Conservation (phyloP, 202 grass and related monocot species). For the Carex arenaria region DNA sequence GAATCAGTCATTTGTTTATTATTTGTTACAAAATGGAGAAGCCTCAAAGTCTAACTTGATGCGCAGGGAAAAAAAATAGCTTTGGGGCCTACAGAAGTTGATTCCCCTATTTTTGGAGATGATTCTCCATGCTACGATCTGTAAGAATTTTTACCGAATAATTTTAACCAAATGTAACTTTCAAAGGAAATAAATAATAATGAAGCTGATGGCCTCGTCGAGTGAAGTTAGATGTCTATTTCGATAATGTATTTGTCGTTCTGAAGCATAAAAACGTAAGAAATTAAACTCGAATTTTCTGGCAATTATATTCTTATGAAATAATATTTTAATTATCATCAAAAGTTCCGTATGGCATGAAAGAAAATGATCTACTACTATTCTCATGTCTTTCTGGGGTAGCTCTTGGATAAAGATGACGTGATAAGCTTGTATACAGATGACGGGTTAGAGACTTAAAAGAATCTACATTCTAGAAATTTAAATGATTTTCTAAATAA, state of each 20-base stretch:
- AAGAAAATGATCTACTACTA: not conserved
- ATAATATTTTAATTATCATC: not conserved
- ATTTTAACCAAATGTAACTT: not conserved
- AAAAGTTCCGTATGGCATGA: not conserved
- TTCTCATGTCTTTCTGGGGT: not conserved
- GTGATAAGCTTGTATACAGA: not conserved
- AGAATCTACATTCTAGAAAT: no score
- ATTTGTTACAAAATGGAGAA: not conserved
- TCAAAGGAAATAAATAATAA: not conserved
- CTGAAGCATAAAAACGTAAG: not conserved
- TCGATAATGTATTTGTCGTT: not conserved
- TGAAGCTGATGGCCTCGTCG: not conserved
- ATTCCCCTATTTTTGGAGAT: not conserved
- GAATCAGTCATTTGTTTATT: not conserved
- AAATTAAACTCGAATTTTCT: not conserved
- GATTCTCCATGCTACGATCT: not conserved
- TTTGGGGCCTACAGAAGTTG: not conserved
- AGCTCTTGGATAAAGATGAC: not conserved
- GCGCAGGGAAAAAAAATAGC: not conserved
- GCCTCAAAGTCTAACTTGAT: not conserved
- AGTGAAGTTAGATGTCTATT: not conserved
- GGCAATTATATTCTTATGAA: not conserved
- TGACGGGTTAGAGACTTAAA: not conserved
- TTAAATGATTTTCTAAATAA: no score
- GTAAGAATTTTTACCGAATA: not conserved